Conservation (phyloP, 495 filamentous ascomycete species). For the Tetracladium marchalianum region DNA sequence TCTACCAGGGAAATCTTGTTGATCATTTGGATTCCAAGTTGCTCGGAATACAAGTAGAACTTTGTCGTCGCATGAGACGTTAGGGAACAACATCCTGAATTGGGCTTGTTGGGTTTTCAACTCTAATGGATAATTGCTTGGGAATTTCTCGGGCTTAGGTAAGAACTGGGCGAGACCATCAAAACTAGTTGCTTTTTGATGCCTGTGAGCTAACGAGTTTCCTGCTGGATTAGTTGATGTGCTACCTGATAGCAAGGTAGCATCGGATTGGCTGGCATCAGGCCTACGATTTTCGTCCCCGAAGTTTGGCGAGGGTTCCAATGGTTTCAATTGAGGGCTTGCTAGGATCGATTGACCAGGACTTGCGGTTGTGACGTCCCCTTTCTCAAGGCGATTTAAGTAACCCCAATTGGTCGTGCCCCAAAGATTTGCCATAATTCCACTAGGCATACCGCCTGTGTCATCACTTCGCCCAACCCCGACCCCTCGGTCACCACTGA, state of each 20-base stretch:
- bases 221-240: slow-evolving; percentile 11
- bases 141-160: slow-evolving; percentile 48
- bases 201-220: slow-evolving; percentile 20
- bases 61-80: slow-evolving; percentile 61
- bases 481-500: slow-evolving; percentile 65
- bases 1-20: slow-evolving; percentile 76
- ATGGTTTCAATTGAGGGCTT: slow-evolving; percentile 10
- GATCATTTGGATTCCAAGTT: slow-evolving; percentile 58
- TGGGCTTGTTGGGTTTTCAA: slow-evolving; percentile 86
- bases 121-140: slow-evolving; percentile 70
- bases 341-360: slow-evolving; percentile 10
- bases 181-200: slow-evolving; percentile 76
- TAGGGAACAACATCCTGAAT: slow-evolving; percentile 83
- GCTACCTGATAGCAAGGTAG: slow-evolving; percentile 5
- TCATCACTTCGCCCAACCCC: slow-evolving; percentile 47
- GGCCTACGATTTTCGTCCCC: slow-evolving; percentile 17
- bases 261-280: slow-evolving; percentile 5
- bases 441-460: slow-evolving; percentile 65
- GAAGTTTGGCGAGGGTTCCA: slow-evolving; percentile 12
- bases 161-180: slow-evolving; percentile 36
- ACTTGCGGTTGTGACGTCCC: slow-evolving; percentile 7
- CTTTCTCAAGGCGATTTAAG: slow-evolving; percentile 39
- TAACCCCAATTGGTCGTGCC: slow-evolving; percentile 78
- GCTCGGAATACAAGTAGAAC: slow-evolving; percentile 60
- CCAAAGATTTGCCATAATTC: slow-evolving; percentile 87